Conservation (phyloP, 2,329 filamentous ascomycete species). For the Arthrobotrys megalospora region DNA sequence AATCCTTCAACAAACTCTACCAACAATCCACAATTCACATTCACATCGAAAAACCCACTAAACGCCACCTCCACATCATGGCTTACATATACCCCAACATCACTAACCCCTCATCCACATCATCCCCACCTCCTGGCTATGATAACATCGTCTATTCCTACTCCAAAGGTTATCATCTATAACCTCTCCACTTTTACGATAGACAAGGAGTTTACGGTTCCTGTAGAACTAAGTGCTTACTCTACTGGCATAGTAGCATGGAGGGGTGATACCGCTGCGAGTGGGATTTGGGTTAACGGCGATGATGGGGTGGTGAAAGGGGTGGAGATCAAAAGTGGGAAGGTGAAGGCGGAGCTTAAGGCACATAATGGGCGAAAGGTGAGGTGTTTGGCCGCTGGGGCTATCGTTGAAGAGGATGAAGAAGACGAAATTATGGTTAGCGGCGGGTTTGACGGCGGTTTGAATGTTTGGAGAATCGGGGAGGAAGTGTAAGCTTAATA, state of each 20-base stretch:
- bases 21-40: slow-evolving; percentile 11
- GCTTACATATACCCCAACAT: slow-evolving; percentile 75
- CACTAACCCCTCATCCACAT: slow-evolving; percentile 72
- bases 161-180: slow-evolving; percentile 76
- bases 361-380: slow-evolving; percentile 70
- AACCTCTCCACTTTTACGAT: slow-evolving; percentile 75
- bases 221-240: slow-evolving; percentile 75
- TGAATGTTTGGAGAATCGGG: slow-evolving; percentile 73
- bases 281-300: slow-evolving; percentile 76
- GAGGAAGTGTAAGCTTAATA: not conserved
- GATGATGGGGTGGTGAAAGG: slow-evolving; percentile 76
- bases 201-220: slow-evolving; percentile 74
- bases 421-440: slow-evolving; percentile 73
- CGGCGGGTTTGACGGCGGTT: slow-evolving; percentile 76
- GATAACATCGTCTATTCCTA: slow-evolving; percentile 74
- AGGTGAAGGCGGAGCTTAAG: slow-evolving; percentile 71
- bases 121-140: slow-evolving; percentile 73
- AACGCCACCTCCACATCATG: slow-evolving; percentile 72
- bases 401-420: slow-evolving; percentile 70
- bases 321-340: slow-evolving; percentile 74
- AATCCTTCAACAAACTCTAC: not conserved
- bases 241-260: slow-evolving; percentile 76
- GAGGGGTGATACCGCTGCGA: slow-evolving; percentile 72
- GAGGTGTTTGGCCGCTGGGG: slow-evolving; percentile 72
- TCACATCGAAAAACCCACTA: slow-evolving; percentile 34